These are phyloP conservation scores for Beauveria asiatica DNA, from an alignment of 2,329 filamentous ascomycete species.

Conservation along the genomic window DNA sequence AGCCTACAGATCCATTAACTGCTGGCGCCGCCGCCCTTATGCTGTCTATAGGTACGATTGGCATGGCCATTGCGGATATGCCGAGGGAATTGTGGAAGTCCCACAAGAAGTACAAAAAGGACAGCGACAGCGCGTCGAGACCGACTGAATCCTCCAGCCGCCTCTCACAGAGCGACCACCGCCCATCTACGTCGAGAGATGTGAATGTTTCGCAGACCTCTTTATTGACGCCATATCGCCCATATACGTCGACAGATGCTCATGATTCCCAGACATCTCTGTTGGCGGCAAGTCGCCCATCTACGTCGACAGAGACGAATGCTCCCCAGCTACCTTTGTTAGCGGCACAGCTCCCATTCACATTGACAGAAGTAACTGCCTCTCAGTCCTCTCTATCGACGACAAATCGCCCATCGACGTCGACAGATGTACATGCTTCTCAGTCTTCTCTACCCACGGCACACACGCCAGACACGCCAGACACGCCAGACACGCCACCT, in stretches of 20 bases:
- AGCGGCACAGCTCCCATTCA: too few species aligned
- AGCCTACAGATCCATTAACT: constrained; percentile 71
- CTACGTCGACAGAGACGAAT: too few species aligned
- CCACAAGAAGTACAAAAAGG: constrained; percentile 18
- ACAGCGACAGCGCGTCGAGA: neutral
- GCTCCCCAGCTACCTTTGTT: too few species aligned
- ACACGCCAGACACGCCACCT: neutral
- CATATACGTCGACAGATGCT: neutral
- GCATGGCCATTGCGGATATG: constrained; percentile 74
- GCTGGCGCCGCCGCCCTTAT: constrained; percentile 69
- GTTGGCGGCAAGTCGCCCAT: too few species aligned
- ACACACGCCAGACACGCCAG: neutral
- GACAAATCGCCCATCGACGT: too few species aligned
- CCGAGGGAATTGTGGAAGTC: constrained; percentile 48
- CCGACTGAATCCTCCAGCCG: constrained; percentile 2
- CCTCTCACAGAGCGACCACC: neutral
- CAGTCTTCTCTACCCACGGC: neutral
- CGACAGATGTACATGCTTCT: neutral
- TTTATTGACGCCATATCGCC: neutral
- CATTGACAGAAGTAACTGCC: too few species aligned
- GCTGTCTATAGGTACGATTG: constrained; percentile 73
- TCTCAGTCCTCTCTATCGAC: too few species aligned
- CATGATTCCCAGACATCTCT: too few species aligned
- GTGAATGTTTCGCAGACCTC: too few species aligned
- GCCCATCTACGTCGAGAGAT: neutral